Evolutionary conservation across 768 basidiomycete species (phyloP), one percentile per base, ranked within the genome.

Genomic region (Auriscalpium microsporum): DNA sequence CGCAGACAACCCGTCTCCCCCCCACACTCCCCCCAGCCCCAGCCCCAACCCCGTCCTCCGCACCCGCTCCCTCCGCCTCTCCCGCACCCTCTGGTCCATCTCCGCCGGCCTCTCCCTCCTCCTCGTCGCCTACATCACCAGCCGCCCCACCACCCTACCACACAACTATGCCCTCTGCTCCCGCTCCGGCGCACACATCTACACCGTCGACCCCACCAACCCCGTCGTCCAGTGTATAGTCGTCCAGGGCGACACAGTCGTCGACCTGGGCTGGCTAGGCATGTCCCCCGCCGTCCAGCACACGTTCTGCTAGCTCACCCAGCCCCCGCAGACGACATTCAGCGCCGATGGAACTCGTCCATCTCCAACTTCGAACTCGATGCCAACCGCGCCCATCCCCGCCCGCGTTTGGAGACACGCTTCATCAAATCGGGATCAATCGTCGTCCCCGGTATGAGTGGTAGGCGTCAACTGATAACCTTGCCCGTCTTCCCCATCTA

Each of bases 381-480:
- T 54, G 63, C 55, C 59, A 56, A 46, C 60, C 61, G 56, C 58
- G 50, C 60, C 19, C 55, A 58, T 45, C 57, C 66, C 37, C 52
- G 58, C 53, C 56, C 63, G 60, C 62, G 63, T 63, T 58, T 77
- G 45, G 62, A 68, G 52, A 68, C 82, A 54, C 79, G 75, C 50
- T 80, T 75, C 68, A 73, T 84, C 56, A 69, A 74, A 48, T 64
- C 74, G 42, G 81, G 78, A 13, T 77, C 86, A 45, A 79, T 86
- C 52, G 68, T 88, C 45, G 77, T 89, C 46, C 89, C 88, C 11
- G 88, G 88, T 1, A 65, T 90, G 54, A 84, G 77, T 65, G 86
- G 86, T 86, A 60, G 62, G 80, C 72, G 47, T 50, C 46, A 21
- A 49, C 33, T 11, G 44, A 52, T 37, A 45, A 28, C 16, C 33